phyloP scores from a whole-genome alignment of 108 stramenopile species.

The Cyclostephanos invisitatus region DNA sequence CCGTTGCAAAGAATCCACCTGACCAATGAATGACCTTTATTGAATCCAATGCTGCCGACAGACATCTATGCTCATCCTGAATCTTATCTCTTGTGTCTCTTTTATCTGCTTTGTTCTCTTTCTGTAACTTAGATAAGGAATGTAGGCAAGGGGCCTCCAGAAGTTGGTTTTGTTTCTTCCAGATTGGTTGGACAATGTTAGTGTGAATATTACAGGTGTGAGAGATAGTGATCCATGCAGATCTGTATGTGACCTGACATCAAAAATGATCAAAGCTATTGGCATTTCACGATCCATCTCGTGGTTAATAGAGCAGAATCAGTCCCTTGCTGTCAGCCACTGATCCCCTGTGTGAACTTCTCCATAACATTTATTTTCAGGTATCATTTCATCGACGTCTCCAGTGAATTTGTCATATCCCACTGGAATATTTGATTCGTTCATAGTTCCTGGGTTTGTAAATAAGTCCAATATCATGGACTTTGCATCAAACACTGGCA shows the following conservation, averaged over 20 bases:
- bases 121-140: neutral
- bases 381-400: neutral
- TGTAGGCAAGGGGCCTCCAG: slow-evolving; percentile 6
- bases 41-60: neutral
- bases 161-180: neutral
- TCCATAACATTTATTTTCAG: neutral
- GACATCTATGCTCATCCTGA: neutral
- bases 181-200: neutral
- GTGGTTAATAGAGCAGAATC: neutral
- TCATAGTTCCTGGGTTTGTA: neutral
- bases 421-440: neutral
- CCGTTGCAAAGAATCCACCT: neutral
- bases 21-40: neutral
- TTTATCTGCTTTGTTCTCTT: neutral
- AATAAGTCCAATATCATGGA: no score
- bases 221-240: neutral
- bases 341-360: slow-evolving; percentile 3
- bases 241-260: neutral
- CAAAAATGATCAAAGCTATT: neutral
- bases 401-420: neutral
- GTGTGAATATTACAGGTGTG: neutral
- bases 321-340: neutral
- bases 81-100: neutral
- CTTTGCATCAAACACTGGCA: no score
- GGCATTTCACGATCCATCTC: neutral